Percentiles rank a stretch among this genome's conserved stretches.
phyloP scores from a whole-genome alignment of 345 rosid genomes.

The Hypericum perforatum region DNA sequence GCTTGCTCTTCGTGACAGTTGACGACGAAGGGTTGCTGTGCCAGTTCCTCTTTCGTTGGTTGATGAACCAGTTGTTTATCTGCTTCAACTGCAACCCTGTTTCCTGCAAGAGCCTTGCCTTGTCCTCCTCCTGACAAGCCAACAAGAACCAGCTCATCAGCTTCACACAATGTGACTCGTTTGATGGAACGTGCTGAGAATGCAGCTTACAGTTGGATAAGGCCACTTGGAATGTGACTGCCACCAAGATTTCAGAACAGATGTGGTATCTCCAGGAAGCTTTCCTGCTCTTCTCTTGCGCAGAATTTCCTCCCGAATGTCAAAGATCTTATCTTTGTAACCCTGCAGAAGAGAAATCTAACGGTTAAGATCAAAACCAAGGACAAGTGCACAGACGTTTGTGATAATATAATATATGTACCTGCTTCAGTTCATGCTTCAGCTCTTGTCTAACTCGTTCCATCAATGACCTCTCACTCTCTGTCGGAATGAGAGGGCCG shows the following conservation, averaged over 20 bases:
- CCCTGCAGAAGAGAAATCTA: conserved; percentile 26
- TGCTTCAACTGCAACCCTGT: conserved; percentile 81
- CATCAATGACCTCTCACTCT: conserved; percentile 75
- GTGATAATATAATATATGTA: conserved; percentile 12
- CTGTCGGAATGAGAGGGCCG: conserved; percentile 78
- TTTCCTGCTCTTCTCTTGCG: conserved; percentile 88
- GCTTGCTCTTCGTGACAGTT: conserved; percentile 49
- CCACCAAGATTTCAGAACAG: conserved; percentile 82
- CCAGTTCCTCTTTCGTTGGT: conserved; percentile 91
- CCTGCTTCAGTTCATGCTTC: conserved; percentile 89
- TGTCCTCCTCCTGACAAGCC: conserved; percentile 66
- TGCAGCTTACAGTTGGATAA: conserved; percentile 60
- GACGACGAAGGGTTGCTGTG: conserved; percentile 59
- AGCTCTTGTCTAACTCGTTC: conserved; percentile 80
- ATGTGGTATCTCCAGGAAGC: conserved; percentile 81
- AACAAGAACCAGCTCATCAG: neutral
- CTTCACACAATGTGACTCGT: neutral
- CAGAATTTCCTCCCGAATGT: conserved; percentile 76
- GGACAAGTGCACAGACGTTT: too few relatives aligned
- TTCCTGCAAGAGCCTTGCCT: conserved; percentile 64
- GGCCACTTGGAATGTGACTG: conserved; percentile 89
- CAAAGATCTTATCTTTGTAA: conserved; percentile 83
- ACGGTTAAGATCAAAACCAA: too few relatives aligned
- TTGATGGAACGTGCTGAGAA: neutral
- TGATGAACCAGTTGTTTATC: conserved; percentile 86